Percentiles rank a stretch among this genome's conserved stretches.
phyloP scores from a whole-genome alignment of 345 rosid species.

The Citrus sp. region DNA sequence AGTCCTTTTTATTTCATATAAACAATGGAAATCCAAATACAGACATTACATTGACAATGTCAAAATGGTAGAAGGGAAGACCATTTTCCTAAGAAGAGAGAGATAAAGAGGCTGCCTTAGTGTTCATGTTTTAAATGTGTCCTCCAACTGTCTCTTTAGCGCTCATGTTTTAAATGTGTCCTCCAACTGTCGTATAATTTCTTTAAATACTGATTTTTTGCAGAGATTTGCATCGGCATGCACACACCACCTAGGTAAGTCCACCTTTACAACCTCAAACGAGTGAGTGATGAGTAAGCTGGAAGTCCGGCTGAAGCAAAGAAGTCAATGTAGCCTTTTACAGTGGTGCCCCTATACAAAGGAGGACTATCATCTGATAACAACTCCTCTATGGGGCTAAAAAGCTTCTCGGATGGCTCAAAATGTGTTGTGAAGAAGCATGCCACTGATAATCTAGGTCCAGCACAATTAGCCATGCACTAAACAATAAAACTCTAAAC shows the following conservation, averaged over 20 bases:
- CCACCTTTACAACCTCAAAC: background rate
- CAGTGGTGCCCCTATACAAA: constrained; percentile 13
- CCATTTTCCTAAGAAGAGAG: background rate
- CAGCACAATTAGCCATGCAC: constrained; percentile 9
- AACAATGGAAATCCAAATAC: background rate
- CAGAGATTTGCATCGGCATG: background rate
- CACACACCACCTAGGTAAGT: background rate
- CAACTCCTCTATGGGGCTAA: constrained; percentile 21
- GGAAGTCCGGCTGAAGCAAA: background rate
- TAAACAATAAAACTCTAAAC: no score
- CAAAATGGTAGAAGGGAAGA: background rate
- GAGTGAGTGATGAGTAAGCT: constrained; percentile 1
- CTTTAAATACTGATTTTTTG: background rate
- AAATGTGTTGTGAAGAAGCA: constrained; percentile 14
- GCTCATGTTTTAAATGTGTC: background rate
- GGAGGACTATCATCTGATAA: constrained; percentile 17
- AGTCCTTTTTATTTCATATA: background rate
- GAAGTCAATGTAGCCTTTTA: constrained; percentile 1
- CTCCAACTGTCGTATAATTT: background rate
- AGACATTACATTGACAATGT: background rate
- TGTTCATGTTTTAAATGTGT: background rate
- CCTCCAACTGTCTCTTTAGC: background rate
- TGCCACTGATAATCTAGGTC: constrained; percentile 29
- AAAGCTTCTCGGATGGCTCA: constrained; percentile 1
- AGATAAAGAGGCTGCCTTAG: background rate